Evolutionary conservation across 768 basidiomycete species (phyloP).

Genomic region (Tulasnella sp.): DNA sequence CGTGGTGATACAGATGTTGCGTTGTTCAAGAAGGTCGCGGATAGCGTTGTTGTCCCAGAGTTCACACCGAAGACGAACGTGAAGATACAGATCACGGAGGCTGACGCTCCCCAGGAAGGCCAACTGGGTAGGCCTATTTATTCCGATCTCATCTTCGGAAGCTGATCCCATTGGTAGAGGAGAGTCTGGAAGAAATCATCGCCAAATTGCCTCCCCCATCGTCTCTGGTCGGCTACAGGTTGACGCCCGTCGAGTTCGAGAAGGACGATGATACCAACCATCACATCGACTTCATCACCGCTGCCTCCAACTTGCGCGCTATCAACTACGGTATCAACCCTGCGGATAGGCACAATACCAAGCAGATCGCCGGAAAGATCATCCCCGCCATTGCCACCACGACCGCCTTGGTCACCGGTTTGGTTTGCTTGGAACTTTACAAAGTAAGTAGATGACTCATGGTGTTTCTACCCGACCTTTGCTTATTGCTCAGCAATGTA

Average conservation of each 20-base stretch:
- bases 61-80: slow-evolving; percentile 90
- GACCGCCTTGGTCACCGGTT: slow-evolving; percentile 87
- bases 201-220: slow-evolving; percentile 78
- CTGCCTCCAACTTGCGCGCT: slow-evolving; percentile 92
- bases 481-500: slow-evolving; percentile 23
- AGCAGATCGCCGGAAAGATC: slow-evolving; percentile 98
- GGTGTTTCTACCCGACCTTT: background rate
- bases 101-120: slow-evolving; percentile 64
- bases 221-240: slow-evolving; percentile 88
- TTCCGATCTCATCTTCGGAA: background rate
- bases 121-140: slow-evolving; percentile 25
- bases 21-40: slow-evolving; percentile 73
- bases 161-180: slow-evolving; percentile 24
- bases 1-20: slow-evolving; percentile 74
- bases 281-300: slow-evolving; percentile 98
- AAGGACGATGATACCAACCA: slow-evolving; percentile 98
- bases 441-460: slow-evolving; percentile 45
- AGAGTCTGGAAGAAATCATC: slow-evolving; percentile 39
- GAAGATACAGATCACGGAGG: slow-evolving; percentile 88
- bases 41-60: slow-evolving; percentile 74
- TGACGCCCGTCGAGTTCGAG: slow-evolving; percentile 93
- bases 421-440: slow-evolving; percentile 93
- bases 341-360: slow-evolving; percentile 86
- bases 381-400: slow-evolving; percentile 99
- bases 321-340: slow-evolving; percentile 83